Base-by-base conservation (phyloP, 352 stramenopile species). In the Phytophthora pluvialis region DNA sequence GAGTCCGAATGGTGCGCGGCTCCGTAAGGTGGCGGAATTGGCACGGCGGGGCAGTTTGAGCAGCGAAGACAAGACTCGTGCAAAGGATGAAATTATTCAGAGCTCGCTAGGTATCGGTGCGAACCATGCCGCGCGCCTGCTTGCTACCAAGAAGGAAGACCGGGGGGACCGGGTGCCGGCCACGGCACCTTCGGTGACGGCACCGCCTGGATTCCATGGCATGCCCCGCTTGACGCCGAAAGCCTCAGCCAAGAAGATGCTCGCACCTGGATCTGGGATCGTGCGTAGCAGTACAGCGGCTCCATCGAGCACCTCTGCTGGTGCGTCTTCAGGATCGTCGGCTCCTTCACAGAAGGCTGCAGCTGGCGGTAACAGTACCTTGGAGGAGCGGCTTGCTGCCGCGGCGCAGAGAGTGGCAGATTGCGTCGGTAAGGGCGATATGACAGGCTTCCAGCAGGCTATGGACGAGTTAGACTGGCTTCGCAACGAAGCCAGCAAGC, bases 21-120 rank as follows among this genome's bases (percentile, higher is more conserved):
- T 94, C 28, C 79, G 86, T 18, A 94, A 94, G 55, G 86, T 93
- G 3, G 86, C 86, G 3, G 84, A 94, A 66, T 32, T 94, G 43
- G 86, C 86, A 18, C 83, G 86, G 43, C 80, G 80, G n/a, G 84
- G 86, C 21, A 93, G 80, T 40, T 63, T 94, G 21, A 94, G 86
- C 64, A 92, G 33, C 39, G 86, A 93, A 59, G 86, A 94, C 64
- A 94, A 94, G 76, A 93, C 81, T 11, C 84, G 84, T 16, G 83
- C 75, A 6, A 94, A 94, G 70, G 83, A 94, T 68, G 83, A 94
- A 58, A 94, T 94, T 73, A 94, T 94, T 64, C 86, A 94, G 57
- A 93, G 75, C 71, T 94, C 86, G n/a, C 54, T 94, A 18, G 83
- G 83, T 11, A 84, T 92, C 39, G 79, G 81, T 4, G 83, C 83